These are phyloP conservation scores for Cytospora paraplurivora DNA, from an alignment of 2,329 filamentous ascomycete species.

Conservation along the genomic window DNA sequence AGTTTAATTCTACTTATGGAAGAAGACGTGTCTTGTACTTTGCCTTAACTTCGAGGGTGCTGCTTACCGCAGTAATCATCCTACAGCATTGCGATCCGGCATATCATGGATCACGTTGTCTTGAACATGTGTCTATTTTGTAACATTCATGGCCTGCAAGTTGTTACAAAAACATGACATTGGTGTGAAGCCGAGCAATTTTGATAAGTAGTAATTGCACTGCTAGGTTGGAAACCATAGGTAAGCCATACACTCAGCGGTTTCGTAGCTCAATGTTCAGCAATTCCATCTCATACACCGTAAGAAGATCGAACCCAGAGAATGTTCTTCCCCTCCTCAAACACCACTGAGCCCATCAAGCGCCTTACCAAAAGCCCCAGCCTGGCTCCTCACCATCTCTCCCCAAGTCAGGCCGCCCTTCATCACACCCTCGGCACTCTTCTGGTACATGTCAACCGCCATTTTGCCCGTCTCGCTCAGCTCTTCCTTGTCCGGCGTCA, in stretches of 20 bases:
- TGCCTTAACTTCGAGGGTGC: too few relatives aligned
- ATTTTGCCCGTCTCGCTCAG: slow-evolving; percentile 35
- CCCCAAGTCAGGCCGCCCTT: slow-evolving; percentile 28
- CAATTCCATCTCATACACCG: background rate
- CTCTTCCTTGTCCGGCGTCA: slow-evolving; percentile 28
- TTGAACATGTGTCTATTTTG: too few relatives aligned
- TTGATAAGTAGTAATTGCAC: too few relatives aligned
- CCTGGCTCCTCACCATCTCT: slow-evolving; percentile 15
- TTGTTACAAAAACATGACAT: too few relatives aligned
- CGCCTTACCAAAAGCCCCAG: slow-evolving; percentile 15
- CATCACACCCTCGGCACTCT: slow-evolving; percentile 31
- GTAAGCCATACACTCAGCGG: background rate
- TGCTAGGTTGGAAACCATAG: too few relatives aligned
- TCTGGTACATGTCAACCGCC: slow-evolving; percentile 38
- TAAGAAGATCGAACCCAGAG: background rate
- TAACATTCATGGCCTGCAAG: too few relatives aligned
- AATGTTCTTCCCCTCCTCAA: background rate
- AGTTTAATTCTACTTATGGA: background rate
- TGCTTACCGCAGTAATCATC: background rate
- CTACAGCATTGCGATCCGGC: background rate
- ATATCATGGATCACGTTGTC: too few relatives aligned
- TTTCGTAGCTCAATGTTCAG: slow-evolving; percentile 9
- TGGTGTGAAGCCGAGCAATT: too few relatives aligned
- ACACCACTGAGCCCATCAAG: slow-evolving; percentile 7
- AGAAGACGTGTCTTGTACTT: background rate